phyloP scores from a whole-genome alignment of 306 rosid genomes.

The Medicago truncatula region MtrunA17r5.0-ANR NC_053046.1:19464501-19465000 shows the following conservation, averaged over 20 bases:
- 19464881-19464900: no score
- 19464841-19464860: background rate
- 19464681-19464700: background rate
- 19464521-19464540: background rate
- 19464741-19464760: background rate
- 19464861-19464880: no score
- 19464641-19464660: background rate
- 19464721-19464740: background rate
- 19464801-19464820: background rate
- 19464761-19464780: background rate
- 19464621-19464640: background rate
- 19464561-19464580: constrained; percentile 4
- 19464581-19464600: background rate
- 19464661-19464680: background rate
- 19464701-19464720: background rate
- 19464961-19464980: no score
- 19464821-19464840: background rate
- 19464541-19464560: background rate
- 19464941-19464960: no score
- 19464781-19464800: background rate
- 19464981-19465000: no score
- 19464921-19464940: no score
- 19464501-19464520: background rate
- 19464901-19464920: no score
- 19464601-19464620: background rate